Conservation (phyloP, 1,284 basidiomycete species). For the Cryptococcus jaspeensis region DNA sequence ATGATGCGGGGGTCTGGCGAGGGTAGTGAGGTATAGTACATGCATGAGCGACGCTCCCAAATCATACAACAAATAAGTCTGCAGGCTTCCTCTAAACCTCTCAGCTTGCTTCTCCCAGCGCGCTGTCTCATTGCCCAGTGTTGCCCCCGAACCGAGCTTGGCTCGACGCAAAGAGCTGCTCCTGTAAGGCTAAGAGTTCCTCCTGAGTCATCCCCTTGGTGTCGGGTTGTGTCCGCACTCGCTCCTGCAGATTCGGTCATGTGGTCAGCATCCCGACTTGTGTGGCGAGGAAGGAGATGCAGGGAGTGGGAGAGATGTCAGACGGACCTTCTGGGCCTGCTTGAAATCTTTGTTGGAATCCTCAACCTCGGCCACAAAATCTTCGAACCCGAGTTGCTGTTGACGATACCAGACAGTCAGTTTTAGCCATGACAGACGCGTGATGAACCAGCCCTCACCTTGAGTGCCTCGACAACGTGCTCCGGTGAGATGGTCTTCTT, state of each 20-base stretch:
- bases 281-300: too few species aligned
- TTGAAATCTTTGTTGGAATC: constrained; percentile 75
- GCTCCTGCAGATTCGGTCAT: constrained; percentile 23
- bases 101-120: not conserved
- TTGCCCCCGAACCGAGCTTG: constrained; percentile 57
- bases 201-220: constrained; percentile 88
- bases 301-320: not conserved
- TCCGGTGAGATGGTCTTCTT: constrained; percentile 99
- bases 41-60: not conserved
- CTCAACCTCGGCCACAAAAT: constrained; percentile 91
- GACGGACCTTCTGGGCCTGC: constrained; percentile 38
- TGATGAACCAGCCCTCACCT: constrained; percentile 57
- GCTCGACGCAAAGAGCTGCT: constrained; percentile 86
- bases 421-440: not conserved
- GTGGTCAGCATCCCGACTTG: not conserved
- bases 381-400: constrained; percentile 70
- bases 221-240: constrained; percentile 80
- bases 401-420: constrained; percentile 54
- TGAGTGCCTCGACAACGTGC: constrained; percentile 88
- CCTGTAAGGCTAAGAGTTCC: constrained; percentile 82
- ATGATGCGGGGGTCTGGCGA: not conserved
- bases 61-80: constrained; percentile 1
- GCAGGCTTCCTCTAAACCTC: not conserved
- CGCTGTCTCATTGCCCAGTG: constrained; percentile 27
- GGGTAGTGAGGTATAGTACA: constrained; percentile 7